phyloP scores from a whole-genome alignment of 2,329 filamentous ascomycete genomes.

The Aschersonia sp. region DNA sequence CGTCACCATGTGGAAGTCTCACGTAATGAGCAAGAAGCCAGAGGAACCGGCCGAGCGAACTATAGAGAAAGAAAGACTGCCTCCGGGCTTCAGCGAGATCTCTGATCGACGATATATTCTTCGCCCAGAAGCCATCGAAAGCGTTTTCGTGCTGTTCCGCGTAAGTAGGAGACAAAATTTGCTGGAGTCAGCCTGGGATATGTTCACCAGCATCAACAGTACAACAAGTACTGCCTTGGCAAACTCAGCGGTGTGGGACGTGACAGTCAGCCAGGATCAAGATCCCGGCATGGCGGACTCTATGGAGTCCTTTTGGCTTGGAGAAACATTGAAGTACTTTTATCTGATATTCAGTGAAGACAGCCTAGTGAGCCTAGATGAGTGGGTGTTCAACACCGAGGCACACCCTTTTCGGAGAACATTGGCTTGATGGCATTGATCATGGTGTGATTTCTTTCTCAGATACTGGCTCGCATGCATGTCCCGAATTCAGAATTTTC shows the following conservation, averaged over 20 bases:
- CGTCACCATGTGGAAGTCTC: constrained; percentile 17
- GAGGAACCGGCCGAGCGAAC: constrained; percentile 8
- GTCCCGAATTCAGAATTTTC: too few relatives aligned
- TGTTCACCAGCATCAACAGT: constrained; percentile 32
- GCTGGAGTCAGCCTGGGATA: constrained; percentile 33
- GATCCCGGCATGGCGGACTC: constrained; percentile 33
- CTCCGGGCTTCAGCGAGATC: constrained; percentile 48
- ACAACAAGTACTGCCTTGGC: constrained; percentile 31
- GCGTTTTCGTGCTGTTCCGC: constrained; percentile 37
- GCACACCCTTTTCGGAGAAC: constrained; percentile 20
- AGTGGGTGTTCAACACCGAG: constrained; percentile 23
- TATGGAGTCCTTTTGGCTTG: constrained; percentile 67
- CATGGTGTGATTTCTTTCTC: too few relatives aligned
- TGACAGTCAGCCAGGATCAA: constrained; percentile 11
- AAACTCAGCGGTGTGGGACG: constrained; percentile 32
- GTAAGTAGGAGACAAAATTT: constrained; percentile 30
- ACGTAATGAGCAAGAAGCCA: constrained; percentile 2
- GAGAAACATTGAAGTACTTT: constrained; percentile 68
- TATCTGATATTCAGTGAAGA: constrained; percentile 54
- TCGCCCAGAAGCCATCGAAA: constrained; percentile 35
- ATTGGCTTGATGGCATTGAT: too few relatives aligned
- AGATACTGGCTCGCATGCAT: too few relatives aligned
- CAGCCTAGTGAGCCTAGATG: constrained; percentile 27
- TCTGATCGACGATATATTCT: constrained; percentile 36
- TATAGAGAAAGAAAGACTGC: constrained; percentile 16